Conservation (phyloP, 2,329 filamentous ascomycete species). For the Geosmithia putterillii region DNA sequence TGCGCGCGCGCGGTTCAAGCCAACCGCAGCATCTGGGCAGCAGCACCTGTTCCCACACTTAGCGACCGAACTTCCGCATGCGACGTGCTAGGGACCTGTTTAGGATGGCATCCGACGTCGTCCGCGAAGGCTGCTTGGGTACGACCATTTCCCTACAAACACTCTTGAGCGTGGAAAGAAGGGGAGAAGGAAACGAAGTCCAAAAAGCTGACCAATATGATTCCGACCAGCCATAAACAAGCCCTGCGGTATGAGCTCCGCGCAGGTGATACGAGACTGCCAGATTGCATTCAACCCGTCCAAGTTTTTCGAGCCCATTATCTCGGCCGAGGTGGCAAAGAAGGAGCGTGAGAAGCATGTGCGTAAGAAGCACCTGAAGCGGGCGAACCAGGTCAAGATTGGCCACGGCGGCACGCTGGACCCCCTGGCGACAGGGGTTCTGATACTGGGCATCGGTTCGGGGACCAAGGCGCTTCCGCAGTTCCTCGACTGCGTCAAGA, state of each 20-base stretch:
- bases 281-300: constrained; percentile 79
- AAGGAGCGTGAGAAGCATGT: constrained; percentile 48
- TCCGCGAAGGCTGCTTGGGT: constrained; percentile 48
- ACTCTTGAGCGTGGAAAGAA: too few species aligned
- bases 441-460: constrained; percentile 76
- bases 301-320: constrained; percentile 62
- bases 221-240: constrained; percentile 73
- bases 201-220: background rate
- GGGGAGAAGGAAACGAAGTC: background rate
- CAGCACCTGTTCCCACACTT: background rate
- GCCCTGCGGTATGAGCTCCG: constrained; percentile 74
- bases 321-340: constrained; percentile 48
- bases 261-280: constrained; percentile 79
- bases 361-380: constrained; percentile 44
- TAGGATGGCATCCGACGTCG: constrained; percentile 41
- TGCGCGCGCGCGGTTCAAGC: background rate
- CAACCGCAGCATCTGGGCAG: background rate
- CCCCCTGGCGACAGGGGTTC: constrained; percentile 82
- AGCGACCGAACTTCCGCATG: constrained; percentile 13
- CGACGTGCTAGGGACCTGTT: constrained; percentile 16
- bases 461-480: constrained; percentile 73
- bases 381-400: constrained; percentile 68
- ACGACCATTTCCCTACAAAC: constrained; percentile 10
- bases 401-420: constrained; percentile 95
- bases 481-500: constrained; percentile 84